Percentiles rank a stretch among this genome's conserved stretches.
phyloP scores from a whole-genome alignment of 2,329 filamentous ascomycete genomes.

The Cladophialophora exuberans region DNA sequence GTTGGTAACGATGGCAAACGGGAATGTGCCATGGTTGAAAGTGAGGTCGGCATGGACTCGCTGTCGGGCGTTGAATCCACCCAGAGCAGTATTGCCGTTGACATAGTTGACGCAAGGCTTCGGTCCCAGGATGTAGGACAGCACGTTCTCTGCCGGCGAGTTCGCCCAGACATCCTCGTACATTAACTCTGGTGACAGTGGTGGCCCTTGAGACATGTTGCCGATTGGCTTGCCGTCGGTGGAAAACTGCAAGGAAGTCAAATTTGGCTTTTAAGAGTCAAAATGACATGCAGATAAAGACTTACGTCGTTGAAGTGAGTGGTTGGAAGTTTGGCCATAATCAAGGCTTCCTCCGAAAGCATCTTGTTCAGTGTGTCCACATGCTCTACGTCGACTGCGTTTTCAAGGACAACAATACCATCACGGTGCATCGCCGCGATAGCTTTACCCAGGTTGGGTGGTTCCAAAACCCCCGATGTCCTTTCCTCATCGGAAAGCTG shows the following conservation, averaged over 20 bases:
- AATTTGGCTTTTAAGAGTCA: background rate
- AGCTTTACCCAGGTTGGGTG: too few species aligned
- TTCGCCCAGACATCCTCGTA: background rate
- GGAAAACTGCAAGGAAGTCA: background rate
- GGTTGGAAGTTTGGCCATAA: background rate
- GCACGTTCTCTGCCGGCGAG: background rate
- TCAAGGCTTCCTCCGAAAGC: background rate
- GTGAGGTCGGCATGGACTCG: background rate
- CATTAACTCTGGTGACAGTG: constrained; percentile 37
- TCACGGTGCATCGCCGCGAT: constrained; percentile 34
- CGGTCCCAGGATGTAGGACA: background rate
- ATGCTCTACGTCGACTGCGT: constrained; percentile 37
- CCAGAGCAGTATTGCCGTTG: background rate
- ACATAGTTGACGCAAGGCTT: background rate
- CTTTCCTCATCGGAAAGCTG: too few species aligned
- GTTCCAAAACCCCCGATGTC: too few species aligned
- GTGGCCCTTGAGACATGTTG: constrained; percentile 45
- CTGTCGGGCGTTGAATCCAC: background rate
- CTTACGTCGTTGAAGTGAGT: background rate
- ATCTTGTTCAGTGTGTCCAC: constrained; percentile 36
- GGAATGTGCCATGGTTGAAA: background rate
- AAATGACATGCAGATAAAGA: background rate
- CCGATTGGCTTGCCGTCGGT: constrained; percentile 29
- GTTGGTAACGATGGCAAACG: background rate
- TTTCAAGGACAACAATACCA: constrained; percentile 41